Conservation (phyloP, 176 grass and related monocot species). For the Musa schizocarpa region DNA sequence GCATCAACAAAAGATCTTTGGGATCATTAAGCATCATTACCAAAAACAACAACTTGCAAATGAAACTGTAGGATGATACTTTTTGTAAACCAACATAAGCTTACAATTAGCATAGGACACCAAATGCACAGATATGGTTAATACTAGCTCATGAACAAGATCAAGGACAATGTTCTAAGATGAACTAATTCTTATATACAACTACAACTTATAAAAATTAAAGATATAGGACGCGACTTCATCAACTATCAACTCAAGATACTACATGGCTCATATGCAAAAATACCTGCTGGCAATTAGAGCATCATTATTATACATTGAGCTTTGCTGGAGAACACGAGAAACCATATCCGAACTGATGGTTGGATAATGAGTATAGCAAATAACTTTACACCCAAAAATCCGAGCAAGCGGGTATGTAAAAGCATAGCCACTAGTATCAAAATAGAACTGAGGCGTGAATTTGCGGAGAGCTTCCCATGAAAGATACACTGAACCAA, state of each 20-base stretch:
- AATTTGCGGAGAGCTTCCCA: slow-evolving; percentile 81
- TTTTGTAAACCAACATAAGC: background rate
- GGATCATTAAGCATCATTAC: background rate
- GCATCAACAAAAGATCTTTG: background rate
- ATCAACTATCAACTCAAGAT: background rate
- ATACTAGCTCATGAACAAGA: background rate
- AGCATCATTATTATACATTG: slow-evolving; percentile 88
- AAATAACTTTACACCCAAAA: slow-evolving; percentile 83
- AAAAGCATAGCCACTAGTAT: slow-evolving; percentile 96
- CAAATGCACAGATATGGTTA: background rate
- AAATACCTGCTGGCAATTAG: slow-evolving; percentile 62
- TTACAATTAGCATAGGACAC: background rate
- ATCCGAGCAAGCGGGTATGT: slow-evolving; percentile 77
- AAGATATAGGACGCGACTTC: background rate
- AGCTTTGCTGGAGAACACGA: slow-evolving; percentile 54
- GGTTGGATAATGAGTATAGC: slow-evolving; percentile 91
- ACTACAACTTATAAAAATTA: background rate
- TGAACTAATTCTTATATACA: background rate
- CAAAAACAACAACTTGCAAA: background rate
- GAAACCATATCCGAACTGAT: slow-evolving; percentile 95
- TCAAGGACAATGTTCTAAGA: background rate
- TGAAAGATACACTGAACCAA: slow-evolving; percentile 81
- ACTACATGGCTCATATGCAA: background rate
- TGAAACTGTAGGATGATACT: background rate
- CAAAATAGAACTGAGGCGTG: slow-evolving; percentile 68